Evolutionary conservation across 2,329 filamentous ascomycete species (phyloP).

Genomic region (Pseudonectria foliicola): DNA sequence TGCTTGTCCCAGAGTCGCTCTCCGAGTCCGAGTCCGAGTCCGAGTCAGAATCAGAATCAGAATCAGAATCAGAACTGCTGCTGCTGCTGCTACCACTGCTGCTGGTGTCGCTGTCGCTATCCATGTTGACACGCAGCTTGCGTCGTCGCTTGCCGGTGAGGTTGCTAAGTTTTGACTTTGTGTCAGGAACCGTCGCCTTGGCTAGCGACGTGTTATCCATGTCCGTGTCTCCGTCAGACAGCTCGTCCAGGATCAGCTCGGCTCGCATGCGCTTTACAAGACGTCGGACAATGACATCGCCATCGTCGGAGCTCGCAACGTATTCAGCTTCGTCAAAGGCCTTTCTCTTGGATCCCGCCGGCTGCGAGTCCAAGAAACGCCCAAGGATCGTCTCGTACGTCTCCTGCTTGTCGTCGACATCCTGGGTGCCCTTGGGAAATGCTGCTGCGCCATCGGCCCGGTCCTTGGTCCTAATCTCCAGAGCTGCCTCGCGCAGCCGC

Average conservation of each 20-base stretch:
- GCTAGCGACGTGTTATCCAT: slow-evolving; percentile 25
- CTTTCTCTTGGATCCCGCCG: slow-evolving; percentile 38
- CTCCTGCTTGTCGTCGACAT: slow-evolving; percentile 43
- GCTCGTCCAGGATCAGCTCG: slow-evolving; percentile 48
- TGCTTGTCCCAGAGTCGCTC: slow-evolving; percentile 25
- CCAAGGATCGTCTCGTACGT: slow-evolving; percentile 49
- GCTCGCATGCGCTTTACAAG: slow-evolving; percentile 58
- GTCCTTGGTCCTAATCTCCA: slow-evolving; percentile 52
- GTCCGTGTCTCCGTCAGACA: slow-evolving; percentile 42
- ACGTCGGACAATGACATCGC: slow-evolving; percentile 43
- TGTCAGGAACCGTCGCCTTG: slow-evolving; percentile 28
- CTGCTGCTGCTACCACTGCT: slow-evolving; percentile 21
- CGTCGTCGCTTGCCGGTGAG: slow-evolving; percentile 42
- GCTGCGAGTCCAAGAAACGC: slow-evolving; percentile 34
- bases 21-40: slow-evolving; percentile 24
- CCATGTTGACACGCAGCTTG: slow-evolving; percentile 43
- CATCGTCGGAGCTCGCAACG: slow-evolving; percentile 41
- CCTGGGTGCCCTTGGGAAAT: slow-evolving; percentile 43
- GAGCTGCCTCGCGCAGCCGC: slow-evolving; percentile 59
- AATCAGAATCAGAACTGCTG: slow-evolving; percentile 31
- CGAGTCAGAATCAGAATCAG: slow-evolving; percentile 24
- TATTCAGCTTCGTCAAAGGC: slow-evolving; percentile 47
- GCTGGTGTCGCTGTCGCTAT: slow-evolving; percentile 32
- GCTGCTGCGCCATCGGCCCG: slow-evolving; percentile 40
- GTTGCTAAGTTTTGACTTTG: slow-evolving; percentile 38